Conservation (phyloP, 306 rosid genomes). For the Crataegus laevigata region DNA sequence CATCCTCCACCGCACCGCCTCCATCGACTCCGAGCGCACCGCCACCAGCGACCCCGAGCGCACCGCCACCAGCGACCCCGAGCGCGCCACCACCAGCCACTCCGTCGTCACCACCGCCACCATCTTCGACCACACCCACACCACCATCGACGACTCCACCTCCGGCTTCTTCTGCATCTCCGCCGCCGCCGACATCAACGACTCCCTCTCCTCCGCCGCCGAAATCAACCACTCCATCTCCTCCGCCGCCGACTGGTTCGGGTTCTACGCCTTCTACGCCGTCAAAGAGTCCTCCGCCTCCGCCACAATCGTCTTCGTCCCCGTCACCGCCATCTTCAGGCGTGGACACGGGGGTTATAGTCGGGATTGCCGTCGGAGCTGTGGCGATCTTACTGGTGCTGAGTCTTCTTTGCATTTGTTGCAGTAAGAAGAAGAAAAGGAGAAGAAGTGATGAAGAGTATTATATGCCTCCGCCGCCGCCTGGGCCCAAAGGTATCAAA, state of each 20-base stretch:
- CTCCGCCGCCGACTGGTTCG: slow-evolving; percentile 17
- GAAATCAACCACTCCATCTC: background rate
- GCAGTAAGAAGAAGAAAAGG: slow-evolving; percentile 66
- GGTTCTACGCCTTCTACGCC: slow-evolving; percentile 20
- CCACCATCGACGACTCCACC: slow-evolving; percentile 15
- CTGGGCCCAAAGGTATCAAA: slow-evolving; percentile 59
- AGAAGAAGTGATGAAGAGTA: slow-evolving; percentile 46
- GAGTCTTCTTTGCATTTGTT: slow-evolving; percentile 48
- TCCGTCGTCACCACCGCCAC: slow-evolving; percentile 25
- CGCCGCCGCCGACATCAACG: background rate
- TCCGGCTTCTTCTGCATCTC: slow-evolving; percentile 16
- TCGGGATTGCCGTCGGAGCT: slow-evolving; percentile 68
- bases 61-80: slow-evolving; percentile 11
- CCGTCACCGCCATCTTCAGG: slow-evolving; percentile 26
- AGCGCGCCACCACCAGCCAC: slow-evolving; percentile 26
- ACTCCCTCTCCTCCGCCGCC: background rate
- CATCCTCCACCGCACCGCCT: background rate
- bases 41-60: slow-evolving; percentile 22
- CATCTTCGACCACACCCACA: slow-evolving; percentile 23
- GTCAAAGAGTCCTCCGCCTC: slow-evolving; percentile 16
- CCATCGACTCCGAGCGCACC: slow-evolving; percentile 21
- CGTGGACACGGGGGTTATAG: slow-evolving; percentile 43
- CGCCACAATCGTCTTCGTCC: slow-evolving; percentile 31
- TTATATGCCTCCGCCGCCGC: slow-evolving; percentile 51
- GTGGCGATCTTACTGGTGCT: slow-evolving; percentile 51